Percentiles rank a stretch among this genome's conserved stretches.
Evolutionary conservation across 164 flowering plant species (phyloP).

Genomic region (Akebia trifoliata): DNA sequence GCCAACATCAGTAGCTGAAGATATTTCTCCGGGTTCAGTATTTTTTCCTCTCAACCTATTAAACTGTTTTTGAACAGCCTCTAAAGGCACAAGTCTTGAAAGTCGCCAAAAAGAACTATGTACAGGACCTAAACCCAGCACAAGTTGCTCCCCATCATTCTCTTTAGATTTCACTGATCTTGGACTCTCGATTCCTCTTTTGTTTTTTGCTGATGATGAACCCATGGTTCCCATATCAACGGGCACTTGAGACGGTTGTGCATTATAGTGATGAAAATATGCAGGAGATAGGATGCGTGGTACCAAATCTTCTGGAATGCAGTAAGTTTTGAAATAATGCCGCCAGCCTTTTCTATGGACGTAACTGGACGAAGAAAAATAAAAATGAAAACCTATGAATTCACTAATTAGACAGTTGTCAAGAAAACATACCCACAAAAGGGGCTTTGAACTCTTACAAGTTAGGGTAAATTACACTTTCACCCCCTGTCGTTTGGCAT

Average conservation of each 20-base stretch:
- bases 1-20: slow-evolving; percentile 29
- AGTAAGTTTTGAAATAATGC: slow-evolving; percentile 83
- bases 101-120: slow-evolving; percentile 93
- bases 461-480: too few relatives aligned
- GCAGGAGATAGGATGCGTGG: slow-evolving; percentile 97
- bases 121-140: slow-evolving; percentile 89
- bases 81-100: slow-evolving; percentile 85
- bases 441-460: too few relatives aligned
- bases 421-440: neutral
- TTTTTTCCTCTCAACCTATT: slow-evolving; percentile 40
- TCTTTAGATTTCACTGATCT: slow-evolving; percentile 37
- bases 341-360: slow-evolving; percentile 92
- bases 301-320: slow-evolving; percentile 98
- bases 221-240: slow-evolving; percentile 27
- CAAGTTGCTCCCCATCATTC: slow-evolving; percentile 66
- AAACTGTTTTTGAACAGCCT: slow-evolving; percentile 52
- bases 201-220: slow-evolving; percentile 19
- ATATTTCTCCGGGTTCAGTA: slow-evolving; percentile 32
- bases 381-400: neutral
- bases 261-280: slow-evolving; percentile 94
- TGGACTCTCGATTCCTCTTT: slow-evolving; percentile 29
- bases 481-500: too few relatives aligned
- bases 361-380: slow-evolving; percentile 48
- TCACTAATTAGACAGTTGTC: neutral
- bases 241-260: slow-evolving; percentile 34